Conservation (phyloP, 2,329 filamentous ascomycete genomes). For the Neofusicoccum laricinum region DNA sequence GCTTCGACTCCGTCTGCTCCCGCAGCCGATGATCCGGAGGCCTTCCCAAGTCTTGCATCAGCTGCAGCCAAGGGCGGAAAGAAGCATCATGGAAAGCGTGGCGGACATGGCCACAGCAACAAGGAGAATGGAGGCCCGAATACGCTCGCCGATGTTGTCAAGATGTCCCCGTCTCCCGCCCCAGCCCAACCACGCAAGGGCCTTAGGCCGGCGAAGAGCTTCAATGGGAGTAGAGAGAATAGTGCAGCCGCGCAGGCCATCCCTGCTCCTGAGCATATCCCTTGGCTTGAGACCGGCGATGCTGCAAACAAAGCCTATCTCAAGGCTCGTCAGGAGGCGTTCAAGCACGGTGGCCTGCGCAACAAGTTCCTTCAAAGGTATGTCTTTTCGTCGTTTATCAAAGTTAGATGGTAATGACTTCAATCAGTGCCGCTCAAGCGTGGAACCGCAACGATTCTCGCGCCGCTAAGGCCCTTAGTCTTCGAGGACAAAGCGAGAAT, state of each 20-base stretch:
- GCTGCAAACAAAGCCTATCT: slow-evolving; percentile 90
- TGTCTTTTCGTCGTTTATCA: slow-evolving; percentile 17
- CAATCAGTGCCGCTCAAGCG: slow-evolving; percentile 79
- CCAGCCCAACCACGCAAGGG: slow-evolving; percentile 60
- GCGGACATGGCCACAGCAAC: slow-evolving; percentile 66
- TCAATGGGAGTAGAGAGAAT: slow-evolving; percentile 68
- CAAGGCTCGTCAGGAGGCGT: slow-evolving; percentile 90
- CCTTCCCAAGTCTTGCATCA: slow-evolving; percentile 85
- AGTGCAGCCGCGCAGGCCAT: slow-evolving; percentile 81
- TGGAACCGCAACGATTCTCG: slow-evolving; percentile 98
- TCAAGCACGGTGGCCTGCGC: slow-evolving; percentile 91
- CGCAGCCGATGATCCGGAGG: slow-evolving; percentile 88
- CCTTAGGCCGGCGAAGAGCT: slow-evolving; percentile 63
- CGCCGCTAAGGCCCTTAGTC: slow-evolving; percentile 88
- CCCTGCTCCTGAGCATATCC: slow-evolving; percentile 82
- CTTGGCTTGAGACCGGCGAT: slow-evolving; percentile 93
- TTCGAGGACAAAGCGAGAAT: slow-evolving; percentile 94
- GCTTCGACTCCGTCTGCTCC: slow-evolving; percentile 65
- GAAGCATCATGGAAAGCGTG: slow-evolving; percentile 90
- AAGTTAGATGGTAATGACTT: not conserved
- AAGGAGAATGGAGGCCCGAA: slow-evolving; percentile 55
- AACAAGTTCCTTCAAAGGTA: slow-evolving; percentile 97
- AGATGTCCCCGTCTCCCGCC: slow-evolving; percentile 85
- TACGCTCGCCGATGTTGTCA: slow-evolving; percentile 89
- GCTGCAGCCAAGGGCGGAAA: slow-evolving; percentile 73